A percentile compares a stretch with the other conserved stretches of the same genome.
These are phyloP conservation scores for Rhizopogon rudus DNA, from an alignment of 768 basidiomycete genomes.

Conservation along the genomic window DNA sequence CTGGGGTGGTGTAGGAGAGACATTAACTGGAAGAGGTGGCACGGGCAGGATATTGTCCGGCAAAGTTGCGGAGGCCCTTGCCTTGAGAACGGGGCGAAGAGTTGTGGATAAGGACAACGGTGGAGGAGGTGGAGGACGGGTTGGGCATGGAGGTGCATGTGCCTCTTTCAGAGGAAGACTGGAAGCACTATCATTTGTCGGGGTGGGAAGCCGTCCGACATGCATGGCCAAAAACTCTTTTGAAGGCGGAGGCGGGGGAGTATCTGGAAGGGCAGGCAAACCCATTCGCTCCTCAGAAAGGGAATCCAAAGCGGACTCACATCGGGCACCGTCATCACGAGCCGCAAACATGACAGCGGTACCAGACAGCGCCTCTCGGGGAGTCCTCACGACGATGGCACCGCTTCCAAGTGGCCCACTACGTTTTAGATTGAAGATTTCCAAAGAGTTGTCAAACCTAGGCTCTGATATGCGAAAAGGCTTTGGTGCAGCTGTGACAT, in stretches of 20 bases:
- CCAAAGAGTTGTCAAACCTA: conserved; percentile 28
- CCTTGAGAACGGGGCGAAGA: conserved; percentile 34
- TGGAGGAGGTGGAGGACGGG: conserved; percentile 27
- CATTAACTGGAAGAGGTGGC: conserved; percentile 43
- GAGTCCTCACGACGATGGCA: conserved; percentile 73
- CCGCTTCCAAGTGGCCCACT: conserved; percentile 60
- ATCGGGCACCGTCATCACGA: conserved; percentile 9
- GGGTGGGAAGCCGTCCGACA: conserved; percentile 22
- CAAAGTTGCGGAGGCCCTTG: conserved; percentile 15
- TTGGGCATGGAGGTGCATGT: conserved; percentile 28
- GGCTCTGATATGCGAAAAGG: conserved; percentile 43
- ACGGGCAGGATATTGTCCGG: conserved; percentile 39
- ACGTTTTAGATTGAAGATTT: conserved; percentile 27
- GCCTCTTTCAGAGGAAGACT: conserved; percentile 20
- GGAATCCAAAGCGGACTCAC: conserved; percentile 6
- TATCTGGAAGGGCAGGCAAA: conserved; percentile 31
- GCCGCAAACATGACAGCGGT: conserved; percentile 12
- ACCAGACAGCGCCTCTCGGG: conserved; percentile 64
- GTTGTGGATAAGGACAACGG: conserved; percentile 16
- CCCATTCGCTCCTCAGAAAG: conserved; percentile 14
- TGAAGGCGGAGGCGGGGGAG: conserved; percentile 49
- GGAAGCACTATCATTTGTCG: conserved; percentile 17
- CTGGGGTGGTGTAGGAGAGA: conserved; percentile 39
- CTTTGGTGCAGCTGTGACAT: conserved; percentile 25
- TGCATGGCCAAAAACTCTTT: background rate